Conservation (phyloP, 176 grass and related monocot genomes). For the Bolboschoenus planiculmis region DNA sequence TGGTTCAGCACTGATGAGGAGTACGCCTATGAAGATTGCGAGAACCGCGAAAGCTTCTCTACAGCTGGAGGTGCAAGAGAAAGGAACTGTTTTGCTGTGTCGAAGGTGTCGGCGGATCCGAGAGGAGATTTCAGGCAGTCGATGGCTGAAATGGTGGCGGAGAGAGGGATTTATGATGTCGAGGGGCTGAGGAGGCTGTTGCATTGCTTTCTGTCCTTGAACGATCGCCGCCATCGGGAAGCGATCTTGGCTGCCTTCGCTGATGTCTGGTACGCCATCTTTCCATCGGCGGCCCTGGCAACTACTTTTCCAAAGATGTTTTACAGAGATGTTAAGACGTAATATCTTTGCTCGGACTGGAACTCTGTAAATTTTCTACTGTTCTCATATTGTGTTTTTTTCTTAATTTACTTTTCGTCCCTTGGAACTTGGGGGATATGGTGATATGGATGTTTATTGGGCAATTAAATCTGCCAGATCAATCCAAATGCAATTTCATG, state of each 20-base stretch:
- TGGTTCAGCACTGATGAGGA: slow-evolving; percentile 79
- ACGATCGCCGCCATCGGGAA: slow-evolving; percentile 48
- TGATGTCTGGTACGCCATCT: slow-evolving; percentile 75
- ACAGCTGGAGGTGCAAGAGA: background rate
- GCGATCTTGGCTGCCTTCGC: slow-evolving; percentile 67
- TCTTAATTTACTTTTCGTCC: background rate
- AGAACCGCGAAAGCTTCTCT: slow-evolving; percentile 11
- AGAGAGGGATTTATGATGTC: slow-evolving; percentile 66
- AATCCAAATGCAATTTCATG: background rate
- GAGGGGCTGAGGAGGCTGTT: slow-evolving; percentile 67
- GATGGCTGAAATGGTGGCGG: slow-evolving; percentile 87
- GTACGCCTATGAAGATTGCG: slow-evolving; percentile 5
- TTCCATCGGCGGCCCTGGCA: slow-evolving; percentile 14
- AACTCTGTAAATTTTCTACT: background rate
- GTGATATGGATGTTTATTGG: background rate
- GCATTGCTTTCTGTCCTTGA: slow-evolving; percentile 71
- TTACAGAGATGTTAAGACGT: slow-evolving; percentile 7
- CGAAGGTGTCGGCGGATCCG: slow-evolving; percentile 75
- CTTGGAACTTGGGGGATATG: background rate
- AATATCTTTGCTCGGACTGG: background rate
- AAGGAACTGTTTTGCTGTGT: slow-evolving; percentile 66
- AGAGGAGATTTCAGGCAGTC: slow-evolving; percentile 70
- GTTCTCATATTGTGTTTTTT: background rate
- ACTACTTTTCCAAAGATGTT: slow-evolving; percentile 16
- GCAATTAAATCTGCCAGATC: background rate